phyloP scores from a whole-genome alignment of 768 basidiomycete genomes.

The Boletus barrowsii region DNA sequence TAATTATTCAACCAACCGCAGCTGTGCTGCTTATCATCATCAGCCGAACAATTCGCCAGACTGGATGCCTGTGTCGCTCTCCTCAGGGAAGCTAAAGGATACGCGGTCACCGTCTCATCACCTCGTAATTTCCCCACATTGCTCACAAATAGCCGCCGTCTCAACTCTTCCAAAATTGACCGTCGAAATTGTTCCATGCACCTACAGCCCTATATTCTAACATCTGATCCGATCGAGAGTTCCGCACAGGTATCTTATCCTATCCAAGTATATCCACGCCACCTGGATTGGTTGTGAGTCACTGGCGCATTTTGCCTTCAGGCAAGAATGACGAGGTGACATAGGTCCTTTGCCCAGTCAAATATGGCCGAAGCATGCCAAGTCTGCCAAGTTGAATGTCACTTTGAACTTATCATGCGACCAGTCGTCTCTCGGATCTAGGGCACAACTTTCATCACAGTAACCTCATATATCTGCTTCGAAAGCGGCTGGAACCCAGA shows the following conservation, averaged over 20 bases:
- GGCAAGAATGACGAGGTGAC: conserved; percentile 21
- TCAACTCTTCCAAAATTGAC: neutral
- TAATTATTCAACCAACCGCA: neutral
- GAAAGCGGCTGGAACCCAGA: neutral
- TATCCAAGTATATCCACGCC: conserved; percentile 10
- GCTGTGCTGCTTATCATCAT: conserved; percentile 1
- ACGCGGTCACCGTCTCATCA: neutral
- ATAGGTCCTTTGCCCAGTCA: conserved; percentile 20
- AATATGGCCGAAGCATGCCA: neutral
- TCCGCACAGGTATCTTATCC: conserved; percentile 8
- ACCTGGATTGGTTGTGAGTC: conserved; percentile 4
- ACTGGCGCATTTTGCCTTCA: neutral
- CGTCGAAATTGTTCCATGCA: neutral
- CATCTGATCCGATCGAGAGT: conserved; percentile 24
- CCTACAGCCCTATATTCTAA: neutral
- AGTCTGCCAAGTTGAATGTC: conserved; percentile 1
- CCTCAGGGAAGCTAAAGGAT: neutral
- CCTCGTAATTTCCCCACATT: neutral
- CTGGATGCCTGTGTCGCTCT: neutral
- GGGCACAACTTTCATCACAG: neutral
- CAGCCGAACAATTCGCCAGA: neutral
- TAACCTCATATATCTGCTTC: neutral
- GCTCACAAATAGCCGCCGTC: neutral
- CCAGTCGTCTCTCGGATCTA: conserved; percentile 4
- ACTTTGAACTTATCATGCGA: conserved; percentile 10